Evolutionary conservation across 352 stramenopile species (phyloP), one percentile per base, ranked within the genome.

Genomic region (Globisporangium paddicum): DNA sequence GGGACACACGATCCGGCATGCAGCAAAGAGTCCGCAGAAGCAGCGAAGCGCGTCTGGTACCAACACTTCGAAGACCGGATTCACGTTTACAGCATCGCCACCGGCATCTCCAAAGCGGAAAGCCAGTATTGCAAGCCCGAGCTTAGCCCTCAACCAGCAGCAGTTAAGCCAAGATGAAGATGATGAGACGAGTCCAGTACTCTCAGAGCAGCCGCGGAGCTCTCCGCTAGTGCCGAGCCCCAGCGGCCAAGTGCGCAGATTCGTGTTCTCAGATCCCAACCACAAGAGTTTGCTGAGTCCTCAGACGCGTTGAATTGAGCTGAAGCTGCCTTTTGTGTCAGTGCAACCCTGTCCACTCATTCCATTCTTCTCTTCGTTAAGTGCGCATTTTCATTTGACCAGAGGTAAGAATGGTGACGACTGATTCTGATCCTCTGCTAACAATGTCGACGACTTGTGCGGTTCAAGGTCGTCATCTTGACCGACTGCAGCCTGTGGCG

Each of bases 21-120:
- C 58, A 26, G 63, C 4, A 50, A 38, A 60, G 28, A 73, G 57
- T 47, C 66, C 72, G 3, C 61, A 60, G 19, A 73, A 71, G 21
- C 7, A 13, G 26, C 13, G 26, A 37, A 18, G 25, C 3, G 32
- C 45, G 5, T 13, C 34, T 5, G 9, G n/a, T 32, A 13, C 14
- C 4, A 54, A 3, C 18, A 54, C 1, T 32, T 10, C 37, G 2
- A 54, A 19, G 28, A 9, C 9, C 5, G 47, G 47, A 25, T 3
- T 41, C 7, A 10, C 40, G 11, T 62, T 62, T 13, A 30, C 23
- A 35, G 45, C 44, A 23, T 62, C 55, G 14, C 44, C 44, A 7
- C 55, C 45, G 1, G 28, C 23, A 6, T 63, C 48, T 25, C 57
- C 57, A 32, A 63, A 42, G 37, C 18, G 47, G 19, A 25, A 32